Evolutionary conservation across 331 rosid species (phyloP).

Genomic region (Acacia pycnantha): DNA sequence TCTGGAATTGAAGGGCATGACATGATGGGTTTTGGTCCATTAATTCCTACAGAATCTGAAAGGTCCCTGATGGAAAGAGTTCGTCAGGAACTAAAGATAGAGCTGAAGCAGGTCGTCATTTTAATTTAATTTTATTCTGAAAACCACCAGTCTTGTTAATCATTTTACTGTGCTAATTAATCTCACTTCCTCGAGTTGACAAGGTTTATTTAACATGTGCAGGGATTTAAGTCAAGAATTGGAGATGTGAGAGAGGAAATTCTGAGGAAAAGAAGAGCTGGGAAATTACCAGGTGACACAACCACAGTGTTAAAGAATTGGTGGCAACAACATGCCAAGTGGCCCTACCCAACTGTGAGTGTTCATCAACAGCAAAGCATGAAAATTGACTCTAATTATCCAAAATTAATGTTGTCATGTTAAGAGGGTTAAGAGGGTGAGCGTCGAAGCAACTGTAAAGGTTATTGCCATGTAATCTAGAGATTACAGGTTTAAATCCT

Average conservation of each 20-base stretch:
- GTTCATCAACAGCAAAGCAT: neutral
- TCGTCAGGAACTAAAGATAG: constrained; percentile 94
- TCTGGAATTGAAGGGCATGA: constrained; percentile 69
- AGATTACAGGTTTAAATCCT: no score
- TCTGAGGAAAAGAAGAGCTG: constrained; percentile 93
- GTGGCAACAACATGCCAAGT: constrained; percentile 99
- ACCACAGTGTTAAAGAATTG: constrained; percentile 87
- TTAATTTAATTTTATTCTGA: neutral
- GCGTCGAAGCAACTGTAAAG: no score
- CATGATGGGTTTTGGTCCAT: constrained; percentile 95
- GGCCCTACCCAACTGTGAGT: constrained; percentile 99
- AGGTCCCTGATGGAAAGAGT: constrained; percentile 95
- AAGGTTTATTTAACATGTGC: constrained; percentile 2
- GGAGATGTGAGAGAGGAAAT: constrained; percentile 98
- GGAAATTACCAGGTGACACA: constrained; percentile 96
- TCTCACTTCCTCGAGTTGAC: neutral
- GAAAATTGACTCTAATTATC: neutral
- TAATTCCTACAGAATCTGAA: constrained; percentile 95
- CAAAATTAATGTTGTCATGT: neutral
- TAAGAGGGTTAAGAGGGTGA: neutral
- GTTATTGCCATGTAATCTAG: no score
- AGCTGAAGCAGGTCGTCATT: constrained; percentile 83
- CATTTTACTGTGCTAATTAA: neutral
- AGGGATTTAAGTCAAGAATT: constrained; percentile 98
- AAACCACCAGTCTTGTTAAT: neutral